These are phyloP conservation scores for Candida smagusa DNA, from an alignment of 1,139 yeast genomes.

Conservation along the genomic window DNA sequence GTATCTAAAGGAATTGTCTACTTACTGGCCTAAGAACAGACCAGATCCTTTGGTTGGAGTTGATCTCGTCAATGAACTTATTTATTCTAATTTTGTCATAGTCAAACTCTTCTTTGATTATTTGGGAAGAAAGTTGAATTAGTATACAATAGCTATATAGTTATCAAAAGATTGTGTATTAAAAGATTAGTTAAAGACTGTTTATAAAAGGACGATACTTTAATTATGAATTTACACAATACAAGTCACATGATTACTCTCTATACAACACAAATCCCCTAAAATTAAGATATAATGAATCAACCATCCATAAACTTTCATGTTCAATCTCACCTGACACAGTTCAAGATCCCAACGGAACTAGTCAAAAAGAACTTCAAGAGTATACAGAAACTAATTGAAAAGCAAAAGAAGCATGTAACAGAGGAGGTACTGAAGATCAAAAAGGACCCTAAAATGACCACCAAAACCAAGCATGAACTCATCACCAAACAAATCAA, in stretches of 20 bases:
- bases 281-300: constrained; percentile 21
- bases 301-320: constrained; percentile 43
- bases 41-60: constrained; percentile 25
- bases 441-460: constrained; percentile 23
- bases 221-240: too few relatives aligned
- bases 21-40: constrained; percentile 23
- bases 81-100: constrained; percentile 12
- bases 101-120: constrained; percentile 4
- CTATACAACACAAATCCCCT: too few relatives aligned
- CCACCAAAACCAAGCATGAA: constrained; percentile 25
- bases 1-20: constrained; percentile 22
- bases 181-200: too few relatives aligned
- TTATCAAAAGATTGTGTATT: too few relatives aligned
- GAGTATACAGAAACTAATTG: constrained; percentile 53
- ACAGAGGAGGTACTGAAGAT: constrained; percentile 38
- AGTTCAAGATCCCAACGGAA: constrained; percentile 62
- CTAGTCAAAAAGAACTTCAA: constrained; percentile 58
- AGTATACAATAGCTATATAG: too few relatives aligned
- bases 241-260: too few relatives aligned
- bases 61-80: constrained; percentile 21
- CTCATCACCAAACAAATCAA: constrained; percentile 38
- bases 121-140: neutral
- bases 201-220: too few relatives aligned
- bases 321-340: constrained; percentile 45
- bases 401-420: constrained; percentile 46